A percentile compares a stretch with the other conserved stretches of the same genome.
Evolutionary conservation across 345 rosid species (phyloP).

Genomic region (Mangifera indica): DNA sequence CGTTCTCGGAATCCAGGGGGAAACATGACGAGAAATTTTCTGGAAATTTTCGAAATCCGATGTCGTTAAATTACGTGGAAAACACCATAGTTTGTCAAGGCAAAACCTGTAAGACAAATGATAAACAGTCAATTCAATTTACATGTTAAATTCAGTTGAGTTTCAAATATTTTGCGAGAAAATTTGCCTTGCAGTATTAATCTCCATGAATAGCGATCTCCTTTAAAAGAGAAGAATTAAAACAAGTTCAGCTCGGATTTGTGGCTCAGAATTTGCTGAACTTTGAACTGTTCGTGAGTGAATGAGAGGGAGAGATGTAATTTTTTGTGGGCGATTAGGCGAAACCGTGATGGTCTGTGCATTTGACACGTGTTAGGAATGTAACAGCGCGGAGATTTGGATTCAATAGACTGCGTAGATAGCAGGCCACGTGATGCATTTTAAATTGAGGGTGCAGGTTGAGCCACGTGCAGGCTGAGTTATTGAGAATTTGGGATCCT

Average conservation of each 20-base stretch:
- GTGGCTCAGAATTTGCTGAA: not conserved
- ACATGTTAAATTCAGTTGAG: not conserved
- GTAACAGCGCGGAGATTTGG: too few species aligned
- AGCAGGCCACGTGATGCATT: too few species aligned
- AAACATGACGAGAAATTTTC: slow-evolving; percentile 19
- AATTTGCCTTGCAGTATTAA: slow-evolving; percentile 35
- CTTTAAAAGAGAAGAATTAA: not conserved
- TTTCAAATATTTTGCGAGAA: not conserved
- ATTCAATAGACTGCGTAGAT: too few species aligned
- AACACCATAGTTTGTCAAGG: slow-evolving; percentile 42
- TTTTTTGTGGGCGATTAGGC: not conserved
- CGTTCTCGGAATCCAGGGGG: slow-evolving; percentile 17
- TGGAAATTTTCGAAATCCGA: slow-evolving; percentile 27
- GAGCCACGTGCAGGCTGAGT: too few species aligned
- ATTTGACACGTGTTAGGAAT: not conserved
- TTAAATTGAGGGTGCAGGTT: not conserved
- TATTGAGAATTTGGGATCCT: too few species aligned
- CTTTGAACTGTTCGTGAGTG: not conserved
- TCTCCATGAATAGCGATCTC: slow-evolving; percentile 36
- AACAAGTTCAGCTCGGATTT: not conserved
- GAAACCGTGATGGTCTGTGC: not conserved
- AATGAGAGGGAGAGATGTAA: too few species aligned
- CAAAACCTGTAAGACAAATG: slow-evolving; percentile 32
- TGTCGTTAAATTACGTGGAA: slow-evolving; percentile 37
- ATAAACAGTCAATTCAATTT: not conserved